Percentiles rank a stretch among this genome's conserved stretches.
Evolutionary conservation across 306 rosid species (phyloP).

Genomic region (Sindora glabra): DNA sequence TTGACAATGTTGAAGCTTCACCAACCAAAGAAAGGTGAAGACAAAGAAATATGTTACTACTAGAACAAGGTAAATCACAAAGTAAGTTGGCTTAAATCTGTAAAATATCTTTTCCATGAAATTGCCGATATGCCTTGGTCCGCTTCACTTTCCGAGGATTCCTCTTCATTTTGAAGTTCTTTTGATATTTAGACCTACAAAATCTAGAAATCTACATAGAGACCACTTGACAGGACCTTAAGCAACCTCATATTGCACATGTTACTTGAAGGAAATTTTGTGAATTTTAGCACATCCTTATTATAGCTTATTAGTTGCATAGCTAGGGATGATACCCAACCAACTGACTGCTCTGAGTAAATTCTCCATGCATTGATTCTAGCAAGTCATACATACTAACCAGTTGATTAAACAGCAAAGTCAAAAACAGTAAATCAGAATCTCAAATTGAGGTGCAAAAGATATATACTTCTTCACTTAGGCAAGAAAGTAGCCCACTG

Average conservation of each 20-base stretch:
- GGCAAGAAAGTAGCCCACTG: no score
- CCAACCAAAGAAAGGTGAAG: background rate
- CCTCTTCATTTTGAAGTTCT: slow-evolving; percentile 96
- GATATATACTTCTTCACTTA: no score
- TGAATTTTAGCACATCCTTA: no score
- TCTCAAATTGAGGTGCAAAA: no score
- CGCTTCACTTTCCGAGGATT: slow-evolving; percentile 88
- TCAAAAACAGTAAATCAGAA: no score
- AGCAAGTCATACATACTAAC: no score
- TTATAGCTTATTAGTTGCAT: no score
- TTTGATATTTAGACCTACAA: slow-evolving; percentile 90
- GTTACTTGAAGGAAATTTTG: no score
- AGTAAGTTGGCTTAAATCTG: slow-evolving; percentile 33
- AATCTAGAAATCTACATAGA: slow-evolving; percentile 65
- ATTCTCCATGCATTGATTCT: no score
- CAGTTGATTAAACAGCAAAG: no score
- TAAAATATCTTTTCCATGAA: slow-evolving; percentile 90
- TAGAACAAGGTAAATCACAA: background rate
- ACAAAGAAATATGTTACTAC: background rate
- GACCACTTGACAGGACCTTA: background rate
- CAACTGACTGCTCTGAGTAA: no score
- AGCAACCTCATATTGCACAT: background rate
- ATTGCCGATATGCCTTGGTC: slow-evolving; percentile 77
- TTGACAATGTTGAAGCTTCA: background rate
- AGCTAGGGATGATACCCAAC: no score